Evolutionary conservation across 352 stramenopile genomes (phyloP).

Genomic region (Phytophthora litchii): DNA sequence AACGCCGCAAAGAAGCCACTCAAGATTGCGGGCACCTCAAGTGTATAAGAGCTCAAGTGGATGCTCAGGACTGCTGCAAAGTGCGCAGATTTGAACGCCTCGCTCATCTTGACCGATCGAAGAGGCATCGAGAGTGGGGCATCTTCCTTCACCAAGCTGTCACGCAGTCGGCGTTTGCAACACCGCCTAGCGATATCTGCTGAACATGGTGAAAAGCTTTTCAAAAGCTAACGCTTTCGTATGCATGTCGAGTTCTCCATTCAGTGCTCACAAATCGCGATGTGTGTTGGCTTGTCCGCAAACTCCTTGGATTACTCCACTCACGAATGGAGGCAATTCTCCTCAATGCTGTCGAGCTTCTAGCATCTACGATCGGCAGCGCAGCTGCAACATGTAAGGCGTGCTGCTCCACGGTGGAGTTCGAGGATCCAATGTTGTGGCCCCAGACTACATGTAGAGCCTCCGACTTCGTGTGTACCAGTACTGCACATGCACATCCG

Average conservation of each 20-base stretch:
- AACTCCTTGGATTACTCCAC: conserved; percentile 3
- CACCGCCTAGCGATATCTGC: conserved; percentile 1
- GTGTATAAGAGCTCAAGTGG: conserved; percentile 11
- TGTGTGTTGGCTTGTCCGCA: neutral
- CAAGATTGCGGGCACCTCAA: conserved; percentile 11
- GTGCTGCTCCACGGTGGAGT: too few relatives aligned
- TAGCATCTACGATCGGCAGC: neutral
- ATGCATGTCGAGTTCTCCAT: too few relatives aligned
- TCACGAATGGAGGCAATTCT: neutral
- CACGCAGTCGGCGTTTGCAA: conserved; percentile 4
- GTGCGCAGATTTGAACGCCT: conserved; percentile 11
- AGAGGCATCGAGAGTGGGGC: conserved; percentile 3
- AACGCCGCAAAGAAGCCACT: neutral
- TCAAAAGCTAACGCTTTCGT: neutral
- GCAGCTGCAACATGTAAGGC: neutral
- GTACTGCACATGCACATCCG: conserved; percentile 2
- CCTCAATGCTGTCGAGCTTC: neutral
- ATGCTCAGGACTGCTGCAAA: conserved; percentile 12
- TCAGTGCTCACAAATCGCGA: too few relatives aligned
- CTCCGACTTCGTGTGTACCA: neutral
- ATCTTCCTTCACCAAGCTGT: neutral
- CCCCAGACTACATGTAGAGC: too few relatives aligned
- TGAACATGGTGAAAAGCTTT: conserved; percentile 2
- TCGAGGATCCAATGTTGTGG: too few relatives aligned
- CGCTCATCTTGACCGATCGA: conserved; percentile 1